A percentile compares a stretch with the other conserved stretches of the same genome.
Conservation (phyloP, 192 early-diverging fungal species). For the Dimargaris cristalligena region DNA sequence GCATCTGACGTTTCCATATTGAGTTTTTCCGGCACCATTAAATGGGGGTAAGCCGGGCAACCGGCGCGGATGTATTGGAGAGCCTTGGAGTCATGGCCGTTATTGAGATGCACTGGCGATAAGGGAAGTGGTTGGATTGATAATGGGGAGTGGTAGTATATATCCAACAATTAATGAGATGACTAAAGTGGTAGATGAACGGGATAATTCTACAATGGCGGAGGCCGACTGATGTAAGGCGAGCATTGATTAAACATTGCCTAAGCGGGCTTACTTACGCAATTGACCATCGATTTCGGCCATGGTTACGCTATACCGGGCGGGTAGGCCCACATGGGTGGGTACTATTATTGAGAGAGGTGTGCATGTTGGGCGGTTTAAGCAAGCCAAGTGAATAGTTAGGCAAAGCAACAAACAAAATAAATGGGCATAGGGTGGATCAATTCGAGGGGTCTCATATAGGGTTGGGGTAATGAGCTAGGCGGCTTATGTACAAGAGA, state of each 20-base stretch:
- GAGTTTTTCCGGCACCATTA: conserved; percentile 27
- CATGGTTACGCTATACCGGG: background rate
- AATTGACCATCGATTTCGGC: background rate
- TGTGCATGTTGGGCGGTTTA: too few relatives aligned
- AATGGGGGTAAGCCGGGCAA: conserved; percentile 28
- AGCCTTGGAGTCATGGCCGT: conserved; percentile 18
- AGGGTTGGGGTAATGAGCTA: too few relatives aligned
- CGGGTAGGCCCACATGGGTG: too few relatives aligned
- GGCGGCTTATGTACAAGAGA: too few relatives aligned
- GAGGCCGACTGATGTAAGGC: background rate
- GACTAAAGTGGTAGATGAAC: background rate
- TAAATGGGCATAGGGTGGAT: too few relatives aligned
- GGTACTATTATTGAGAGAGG: too few relatives aligned
- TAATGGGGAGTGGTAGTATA: conserved; percentile 16
- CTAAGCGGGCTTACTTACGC: background rate
- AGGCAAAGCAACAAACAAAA: too few relatives aligned
- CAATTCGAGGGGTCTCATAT: too few relatives aligned
- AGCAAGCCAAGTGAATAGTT: too few relatives aligned
- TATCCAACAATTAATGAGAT: conserved; percentile 4
- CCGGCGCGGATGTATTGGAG: conserved; percentile 25
- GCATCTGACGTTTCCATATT: conserved; percentile 12
- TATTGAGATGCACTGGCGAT: conserved; percentile 16
- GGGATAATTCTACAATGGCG: too few relatives aligned
- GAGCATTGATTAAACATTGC: background rate
- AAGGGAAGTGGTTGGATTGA: conserved; percentile 15